Conservation (phyloP, 2,329 filamentous ascomycete species). For the Trichoderma lentiforme region DNA sequence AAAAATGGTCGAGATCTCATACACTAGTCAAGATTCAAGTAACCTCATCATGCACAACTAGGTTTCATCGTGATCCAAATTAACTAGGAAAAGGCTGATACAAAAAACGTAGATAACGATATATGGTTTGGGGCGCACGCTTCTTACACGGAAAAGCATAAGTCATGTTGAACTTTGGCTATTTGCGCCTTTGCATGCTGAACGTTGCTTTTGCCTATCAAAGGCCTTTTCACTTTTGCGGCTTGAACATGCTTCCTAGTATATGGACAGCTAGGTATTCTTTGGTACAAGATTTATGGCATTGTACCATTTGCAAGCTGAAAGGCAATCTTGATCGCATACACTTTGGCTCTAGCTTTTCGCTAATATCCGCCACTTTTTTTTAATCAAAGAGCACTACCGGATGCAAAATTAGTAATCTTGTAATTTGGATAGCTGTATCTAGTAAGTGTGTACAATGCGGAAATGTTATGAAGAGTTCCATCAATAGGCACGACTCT, state of each 20-base stretch:
- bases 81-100: not conserved
- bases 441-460: not conserved
- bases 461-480: not conserved
- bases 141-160: not conserved
- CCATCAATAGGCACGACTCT: not conserved
- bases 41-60: not conserved
- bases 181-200: not conserved
- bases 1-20: not conserved
- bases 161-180: not conserved
- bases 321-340: not conserved
- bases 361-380: not conserved
- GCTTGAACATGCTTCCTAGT: not conserved
- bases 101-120: not conserved
- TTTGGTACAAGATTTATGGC: not conserved
- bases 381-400: not conserved
- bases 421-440: not conserved
- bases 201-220: not conserved
- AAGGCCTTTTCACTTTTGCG: not conserved
- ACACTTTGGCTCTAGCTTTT: not conserved
- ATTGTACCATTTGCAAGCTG: not conserved
- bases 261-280: not conserved
- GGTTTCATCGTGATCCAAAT: rapidly evolving
- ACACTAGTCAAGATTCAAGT: not conserved
- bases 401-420: not conserved
- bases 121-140: not conserved